Conservation (phyloP, 2,329 filamentous ascomycete genomes). For the Pleoardoris graminearum region DNA sequence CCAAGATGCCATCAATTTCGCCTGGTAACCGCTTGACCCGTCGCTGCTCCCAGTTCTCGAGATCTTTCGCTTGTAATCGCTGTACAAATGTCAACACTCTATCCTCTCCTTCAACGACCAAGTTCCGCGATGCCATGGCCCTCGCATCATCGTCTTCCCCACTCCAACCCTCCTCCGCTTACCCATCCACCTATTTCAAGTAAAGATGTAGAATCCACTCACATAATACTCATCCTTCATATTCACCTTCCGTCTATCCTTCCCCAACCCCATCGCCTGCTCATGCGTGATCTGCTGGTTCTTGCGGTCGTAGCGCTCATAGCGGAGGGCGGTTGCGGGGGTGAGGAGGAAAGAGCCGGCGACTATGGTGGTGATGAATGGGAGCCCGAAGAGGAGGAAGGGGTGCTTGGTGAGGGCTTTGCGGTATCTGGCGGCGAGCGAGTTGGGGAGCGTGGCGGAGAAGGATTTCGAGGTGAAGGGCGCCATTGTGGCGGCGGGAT, state of each 20-base stretch:
- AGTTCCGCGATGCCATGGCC: background rate
- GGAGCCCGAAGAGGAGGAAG: constrained; percentile 90
- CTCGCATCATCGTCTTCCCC: background rate
- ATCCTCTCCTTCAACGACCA: background rate
- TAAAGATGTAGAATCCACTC: constrained; percentile 44
- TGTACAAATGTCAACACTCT: constrained; percentile 44
- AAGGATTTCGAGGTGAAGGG: constrained; percentile 64
- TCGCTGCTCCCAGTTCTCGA: constrained; percentile 97
- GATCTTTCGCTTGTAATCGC: constrained; percentile 82
- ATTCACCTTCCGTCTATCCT: constrained; percentile 70
- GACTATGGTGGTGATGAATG: constrained; percentile 87
- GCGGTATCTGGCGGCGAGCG: constrained; percentile 77
- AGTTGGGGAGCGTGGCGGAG: constrained; percentile 58
- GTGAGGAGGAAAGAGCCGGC: constrained; percentile 93
- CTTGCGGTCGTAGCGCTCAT: constrained; percentile 90
- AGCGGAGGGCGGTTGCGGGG: constrained; percentile 88
- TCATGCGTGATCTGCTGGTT: constrained; percentile 83
- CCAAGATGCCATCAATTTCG: constrained; percentile 81
- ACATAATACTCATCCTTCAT: constrained; percentile 89
- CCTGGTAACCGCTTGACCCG: constrained; percentile 86
- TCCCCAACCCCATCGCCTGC: constrained; percentile 81
- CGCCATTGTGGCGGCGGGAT: background rate
- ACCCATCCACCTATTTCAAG: background rate
- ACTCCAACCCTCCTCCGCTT: background rate
- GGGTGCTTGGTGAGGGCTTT: constrained; percentile 74